phyloP scores from a whole-genome alignment of 768 basidiomycete species.

The Tremella yokohamensis region DNA sequence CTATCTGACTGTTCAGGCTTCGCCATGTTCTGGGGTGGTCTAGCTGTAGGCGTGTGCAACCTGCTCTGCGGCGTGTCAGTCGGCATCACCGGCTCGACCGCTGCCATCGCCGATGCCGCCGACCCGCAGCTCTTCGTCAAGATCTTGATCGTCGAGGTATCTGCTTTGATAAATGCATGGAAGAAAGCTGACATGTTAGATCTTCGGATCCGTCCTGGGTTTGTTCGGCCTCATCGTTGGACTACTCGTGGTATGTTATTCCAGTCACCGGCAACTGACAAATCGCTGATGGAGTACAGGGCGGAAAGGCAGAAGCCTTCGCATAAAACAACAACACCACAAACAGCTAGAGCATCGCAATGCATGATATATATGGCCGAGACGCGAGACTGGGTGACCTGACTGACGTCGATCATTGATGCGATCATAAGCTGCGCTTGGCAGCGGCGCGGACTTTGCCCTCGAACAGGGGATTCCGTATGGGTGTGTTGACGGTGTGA shows the following conservation, averaged over 20 bases:
- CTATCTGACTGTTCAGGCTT: slow-evolving; percentile 59
- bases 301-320: slow-evolving; percentile 52
- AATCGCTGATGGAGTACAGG: slow-evolving; percentile 30
- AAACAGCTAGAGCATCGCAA: not conserved
- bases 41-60: slow-evolving; percentile 91
- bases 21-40: slow-evolving; percentile 93
- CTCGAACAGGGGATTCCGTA: slow-evolving; percentile 79
- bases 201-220: slow-evolving; percentile 65
- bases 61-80: slow-evolving; percentile 91
- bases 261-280: not conserved
- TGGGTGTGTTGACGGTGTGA: slow-evolving; percentile 79
- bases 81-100: slow-evolving; percentile 91
- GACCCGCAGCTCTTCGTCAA: slow-evolving; percentile 94
- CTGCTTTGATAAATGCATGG: slow-evolving; percentile 48
- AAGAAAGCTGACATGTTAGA: slow-evolving; percentile 26
- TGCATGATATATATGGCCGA: slow-evolving; percentile 5
- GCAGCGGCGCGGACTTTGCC: slow-evolving; percentile 77
- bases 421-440: slow-evolving; percentile 50
- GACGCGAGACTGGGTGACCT: not conserved
- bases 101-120: slow-evolving; percentile 89
- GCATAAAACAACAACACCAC: slow-evolving; percentile 18
- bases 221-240: slow-evolving; percentile 90
- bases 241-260: slow-evolving; percentile 65
- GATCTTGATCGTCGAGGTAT: slow-evolving; percentile 94
- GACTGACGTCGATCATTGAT: no score